These are phyloP conservation scores for Echites panduratus DNA, from an alignment of 257 asterid genomes.

Conservation along the genomic window DNA sequence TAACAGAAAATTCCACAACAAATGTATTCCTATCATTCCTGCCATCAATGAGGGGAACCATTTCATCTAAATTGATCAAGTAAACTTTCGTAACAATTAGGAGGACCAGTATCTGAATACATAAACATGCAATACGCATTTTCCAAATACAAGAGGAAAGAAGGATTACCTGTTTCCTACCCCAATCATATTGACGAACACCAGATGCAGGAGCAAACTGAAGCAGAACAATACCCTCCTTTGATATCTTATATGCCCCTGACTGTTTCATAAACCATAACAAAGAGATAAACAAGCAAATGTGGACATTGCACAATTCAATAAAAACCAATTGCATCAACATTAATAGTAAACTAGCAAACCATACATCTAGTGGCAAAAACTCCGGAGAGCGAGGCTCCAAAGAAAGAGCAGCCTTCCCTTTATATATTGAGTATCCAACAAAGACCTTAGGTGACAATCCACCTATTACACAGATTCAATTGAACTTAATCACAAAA, in stretches of 20 bases:
- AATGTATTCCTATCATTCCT: background rate
- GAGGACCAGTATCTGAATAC: background rate
- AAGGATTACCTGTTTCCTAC: conserved; percentile 71
- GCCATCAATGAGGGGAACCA: background rate
- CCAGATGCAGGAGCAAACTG: conserved; percentile 93
- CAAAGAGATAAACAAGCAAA: conserved; percentile 11
- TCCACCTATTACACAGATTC: conserved; percentile 33
- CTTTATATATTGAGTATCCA: conserved; percentile 82
- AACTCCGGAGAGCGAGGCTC: conserved; percentile 90
- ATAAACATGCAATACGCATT: background rate
- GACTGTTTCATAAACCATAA: conserved; percentile 46
- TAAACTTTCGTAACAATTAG: background rate
- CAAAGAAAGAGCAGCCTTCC: conserved; percentile 86
- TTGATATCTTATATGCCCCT: conserved; percentile 82
- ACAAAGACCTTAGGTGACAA: conserved; percentile 63
- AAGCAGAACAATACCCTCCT: conserved; percentile 74
- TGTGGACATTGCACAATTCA: conserved; percentile 3
- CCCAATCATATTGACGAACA: conserved; percentile 95
- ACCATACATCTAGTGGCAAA: conserved; percentile 64
- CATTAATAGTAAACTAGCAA: background rate
- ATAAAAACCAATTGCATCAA: background rate
- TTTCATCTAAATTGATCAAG: background rate
- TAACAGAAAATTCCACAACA: background rate
- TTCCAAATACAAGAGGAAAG: background rate
- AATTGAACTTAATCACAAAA: background rate